Conservation (phyloP, 768 basidiomycete species). For the Amanita muscaria region DNA sequence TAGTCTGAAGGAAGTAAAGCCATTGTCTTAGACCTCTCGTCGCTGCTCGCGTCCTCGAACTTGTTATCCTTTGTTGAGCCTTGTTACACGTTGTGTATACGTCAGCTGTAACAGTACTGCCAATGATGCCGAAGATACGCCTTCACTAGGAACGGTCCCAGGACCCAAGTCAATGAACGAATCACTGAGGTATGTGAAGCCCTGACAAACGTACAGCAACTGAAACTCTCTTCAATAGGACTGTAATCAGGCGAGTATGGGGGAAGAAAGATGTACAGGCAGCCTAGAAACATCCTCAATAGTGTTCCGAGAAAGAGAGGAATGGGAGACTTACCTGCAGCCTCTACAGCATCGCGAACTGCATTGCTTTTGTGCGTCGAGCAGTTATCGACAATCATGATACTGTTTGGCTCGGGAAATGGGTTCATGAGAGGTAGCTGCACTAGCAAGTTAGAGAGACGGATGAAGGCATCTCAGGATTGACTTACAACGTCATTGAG, state of each 20-base stretch:
- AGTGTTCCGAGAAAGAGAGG: too few relatives aligned
- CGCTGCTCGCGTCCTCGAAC: too few relatives aligned
- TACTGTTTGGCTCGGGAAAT: constrained; percentile 20
- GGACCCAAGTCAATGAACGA: too few relatives aligned
- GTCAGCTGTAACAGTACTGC: too few relatives aligned
- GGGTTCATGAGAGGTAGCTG: constrained; percentile 29
- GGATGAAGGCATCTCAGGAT: not conserved
- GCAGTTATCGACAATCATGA: constrained; percentile 31
- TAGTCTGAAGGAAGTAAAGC: too few relatives aligned
- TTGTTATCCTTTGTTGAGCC: too few relatives aligned
- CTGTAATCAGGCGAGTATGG: constrained; percentile 29
- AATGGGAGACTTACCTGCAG: constrained; percentile 13
- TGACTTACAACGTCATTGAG: constrained; percentile 25
- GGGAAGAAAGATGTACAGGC: constrained; percentile 22
- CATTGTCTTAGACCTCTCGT: too few relatives aligned
- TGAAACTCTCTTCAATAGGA: constrained; percentile 29
- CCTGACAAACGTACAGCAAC: constrained; percentile 14
- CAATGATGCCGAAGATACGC: constrained; percentile 16
- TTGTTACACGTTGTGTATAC: too few relatives aligned
- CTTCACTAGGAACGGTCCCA: constrained; percentile 17
- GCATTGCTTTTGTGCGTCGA: constrained; percentile 27
- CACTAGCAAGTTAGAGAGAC: not conserved
- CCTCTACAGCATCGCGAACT: constrained; percentile 18
- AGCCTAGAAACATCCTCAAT: too few relatives aligned
- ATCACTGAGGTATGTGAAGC: not conserved